phyloP scores from a whole-genome alignment of 2,329 filamentous ascomycete species.

The Escovopsis sp. region DNA sequence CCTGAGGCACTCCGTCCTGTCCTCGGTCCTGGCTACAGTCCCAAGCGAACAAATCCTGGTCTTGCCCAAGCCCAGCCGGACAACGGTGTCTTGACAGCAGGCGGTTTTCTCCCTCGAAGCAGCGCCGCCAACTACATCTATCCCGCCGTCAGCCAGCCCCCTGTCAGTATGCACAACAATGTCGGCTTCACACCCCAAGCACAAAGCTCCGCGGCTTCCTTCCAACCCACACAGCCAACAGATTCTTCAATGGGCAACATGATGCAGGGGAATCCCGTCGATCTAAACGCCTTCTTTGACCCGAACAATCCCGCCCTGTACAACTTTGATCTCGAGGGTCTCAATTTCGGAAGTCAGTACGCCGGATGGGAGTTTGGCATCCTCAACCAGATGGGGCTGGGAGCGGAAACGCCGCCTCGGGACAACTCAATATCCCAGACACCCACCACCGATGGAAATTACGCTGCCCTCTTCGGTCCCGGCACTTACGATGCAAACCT shows the following conservation, averaged over 20 bases:
- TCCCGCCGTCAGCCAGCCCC: conserved; percentile 27
- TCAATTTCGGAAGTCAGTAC: conserved; percentile 86
- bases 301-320: conserved; percentile 84
- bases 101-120: conserved; percentile 34
- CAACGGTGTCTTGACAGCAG: conserved; percentile 15
- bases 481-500: conserved; percentile 33
- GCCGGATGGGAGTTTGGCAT: conserved; percentile 92
- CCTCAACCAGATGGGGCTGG: conserved; percentile 74
- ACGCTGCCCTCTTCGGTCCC: conserved; percentile 35
- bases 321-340: conserved; percentile 87
- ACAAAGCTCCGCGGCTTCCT: conserved; percentile 61
- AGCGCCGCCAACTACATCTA: conserved; percentile 37
- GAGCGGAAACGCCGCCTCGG: conserved; percentile 61
- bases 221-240: conserved; percentile 41
- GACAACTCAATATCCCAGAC: conserved; percentile 39
- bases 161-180: conserved; percentile 32
- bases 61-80: conserved; percentile 35
- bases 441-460: conserved; percentile 22
- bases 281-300: conserved; percentile 59
- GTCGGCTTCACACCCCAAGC: conserved; percentile 49
- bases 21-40: conserved; percentile 55
- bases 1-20: conserved; percentile 81
- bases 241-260: conserved; percentile 30
- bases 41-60: conserved; percentile 33
- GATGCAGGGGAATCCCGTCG: conserved; percentile 34